Evolutionary conservation across 2,329 filamentous ascomycete genomes (phyloP), one percentile per base, ranked within the genome.

Genomic region (Exophiala mesophila): DNA sequence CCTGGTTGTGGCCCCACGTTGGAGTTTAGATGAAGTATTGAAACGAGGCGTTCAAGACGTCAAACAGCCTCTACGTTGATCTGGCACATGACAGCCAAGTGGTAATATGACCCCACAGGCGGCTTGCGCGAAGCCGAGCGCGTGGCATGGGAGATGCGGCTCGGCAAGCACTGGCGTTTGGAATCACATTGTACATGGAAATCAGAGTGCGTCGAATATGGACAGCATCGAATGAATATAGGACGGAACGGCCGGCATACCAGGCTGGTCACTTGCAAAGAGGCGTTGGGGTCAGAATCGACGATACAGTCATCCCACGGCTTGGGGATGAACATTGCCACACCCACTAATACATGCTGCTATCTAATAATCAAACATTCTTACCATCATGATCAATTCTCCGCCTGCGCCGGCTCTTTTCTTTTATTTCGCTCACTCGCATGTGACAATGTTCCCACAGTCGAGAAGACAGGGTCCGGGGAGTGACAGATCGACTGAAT

Each of bases 11-110:
- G 78, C 86, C 41, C 89, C 89, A 8, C 74, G 89, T 54, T 96
- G 89, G 89, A 75, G 73, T 50, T 64, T 89, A 13, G 77, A 86
- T 52, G 83, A 87, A 52, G 80, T 92, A 41, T 72, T 94, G 52
- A 78, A 77, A 54, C 72, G 76, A 39, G 85, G 85, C 49, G 84
- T 83, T 16, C 76, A 83, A 56, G 87, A 94, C 64, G 77, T 83
- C 56, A 88, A 92, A 69, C 58, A 75, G 41, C 78, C 80, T 36
- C 69, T 94, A 60, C 75, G 79, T 63, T 88, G 78, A 54, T 32
- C 17, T 20, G 23, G 33, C 17, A 40, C 31, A n/a, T 21, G 20
- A 20, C 30, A 28, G 45, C 44, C 26, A 36, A 40, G 36, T 39
- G 24, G 34, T 40, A 44, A 37, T 35, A 33, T 39, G n/a, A n/a